Conservation (phyloP, 148 eudicot species). For the Rhododendron williamsianum region DNA sequence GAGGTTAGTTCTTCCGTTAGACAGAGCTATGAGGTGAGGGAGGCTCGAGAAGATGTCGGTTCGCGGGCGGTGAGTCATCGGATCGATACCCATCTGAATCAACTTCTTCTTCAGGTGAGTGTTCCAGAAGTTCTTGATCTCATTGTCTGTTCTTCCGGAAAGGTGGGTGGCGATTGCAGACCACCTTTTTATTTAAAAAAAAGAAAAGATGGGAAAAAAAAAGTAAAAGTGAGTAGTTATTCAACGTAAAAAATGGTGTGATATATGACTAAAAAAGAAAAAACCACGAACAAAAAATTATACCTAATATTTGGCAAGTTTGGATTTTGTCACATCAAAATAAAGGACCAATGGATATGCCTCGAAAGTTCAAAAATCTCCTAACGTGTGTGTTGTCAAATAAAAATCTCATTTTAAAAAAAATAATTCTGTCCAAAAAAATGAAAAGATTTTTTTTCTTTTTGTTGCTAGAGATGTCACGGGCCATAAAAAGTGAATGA, state of each 20-base stretch:
- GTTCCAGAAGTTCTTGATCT: conserved; percentile 96
- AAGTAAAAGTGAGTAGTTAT: neutral
- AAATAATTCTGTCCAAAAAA: too few relatives aligned
- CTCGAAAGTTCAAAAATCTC: neutral
- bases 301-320: neutral
- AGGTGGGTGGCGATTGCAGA: conserved; percentile 88
- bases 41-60: conserved; percentile 87
- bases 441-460: too few relatives aligned
- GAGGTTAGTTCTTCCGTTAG: too few relatives aligned
- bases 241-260: neutral
- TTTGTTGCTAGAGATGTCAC: too few relatives aligned
- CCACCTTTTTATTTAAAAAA: conserved; percentile 45
- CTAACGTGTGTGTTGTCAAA: too few relatives aligned
- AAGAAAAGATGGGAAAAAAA: neutral
- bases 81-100: conserved; percentile 93
- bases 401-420: too few relatives aligned
- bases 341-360: neutral
- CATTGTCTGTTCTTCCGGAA: conserved; percentile 89
- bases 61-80: conserved; percentile 90
- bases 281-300: neutral
- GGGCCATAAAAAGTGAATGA: too few relatives aligned
- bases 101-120: conserved; percentile 92
- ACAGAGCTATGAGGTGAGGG: conserved; percentile 91
- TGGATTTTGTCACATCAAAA: neutral
- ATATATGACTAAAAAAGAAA: neutral